Conservation (phyloP, 148 eudicot genomes). For the Bassia scoparia region DNA sequence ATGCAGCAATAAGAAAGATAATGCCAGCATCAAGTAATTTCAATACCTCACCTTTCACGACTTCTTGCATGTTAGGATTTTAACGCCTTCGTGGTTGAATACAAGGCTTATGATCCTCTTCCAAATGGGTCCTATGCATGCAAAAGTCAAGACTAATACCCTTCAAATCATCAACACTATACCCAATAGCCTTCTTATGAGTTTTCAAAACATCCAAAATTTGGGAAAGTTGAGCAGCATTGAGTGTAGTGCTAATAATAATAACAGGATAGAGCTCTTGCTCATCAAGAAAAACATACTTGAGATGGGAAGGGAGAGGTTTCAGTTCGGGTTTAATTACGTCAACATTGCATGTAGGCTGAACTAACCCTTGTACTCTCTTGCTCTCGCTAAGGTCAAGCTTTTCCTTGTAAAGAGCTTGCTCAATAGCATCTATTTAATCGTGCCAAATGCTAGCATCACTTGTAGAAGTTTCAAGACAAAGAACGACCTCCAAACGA, state of each 20-base stretch:
- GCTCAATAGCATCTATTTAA: background rate
- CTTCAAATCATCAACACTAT: background rate
- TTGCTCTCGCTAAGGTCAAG: background rate
- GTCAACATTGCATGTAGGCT: background rate
- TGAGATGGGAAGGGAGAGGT: background rate
- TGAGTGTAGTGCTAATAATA: background rate
- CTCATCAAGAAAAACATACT: too few relatives aligned
- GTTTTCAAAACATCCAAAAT: background rate
- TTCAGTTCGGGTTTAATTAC: background rate
- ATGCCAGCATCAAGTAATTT: background rate
- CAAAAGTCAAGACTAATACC: too few relatives aligned
- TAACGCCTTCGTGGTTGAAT: background rate
- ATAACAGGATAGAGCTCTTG: background rate
- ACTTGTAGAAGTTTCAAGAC: background rate
- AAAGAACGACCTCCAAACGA: background rate
- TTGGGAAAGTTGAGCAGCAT: background rate
- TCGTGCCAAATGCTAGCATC: background rate
- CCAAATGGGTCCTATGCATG: too few relatives aligned
- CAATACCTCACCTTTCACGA: background rate
- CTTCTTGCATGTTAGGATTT: background rate
- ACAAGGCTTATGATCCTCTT: background rate
- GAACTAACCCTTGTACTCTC: background rate
- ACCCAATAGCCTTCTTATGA: background rate
- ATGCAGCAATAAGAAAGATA: background rate
- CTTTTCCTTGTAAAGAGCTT: background rate